A percentile compares a stretch with the other conserved stretches of the same genome.
Conservation (phyloP, 2,329 filamentous ascomycete genomes). For the Helotiales sp. region DNA sequence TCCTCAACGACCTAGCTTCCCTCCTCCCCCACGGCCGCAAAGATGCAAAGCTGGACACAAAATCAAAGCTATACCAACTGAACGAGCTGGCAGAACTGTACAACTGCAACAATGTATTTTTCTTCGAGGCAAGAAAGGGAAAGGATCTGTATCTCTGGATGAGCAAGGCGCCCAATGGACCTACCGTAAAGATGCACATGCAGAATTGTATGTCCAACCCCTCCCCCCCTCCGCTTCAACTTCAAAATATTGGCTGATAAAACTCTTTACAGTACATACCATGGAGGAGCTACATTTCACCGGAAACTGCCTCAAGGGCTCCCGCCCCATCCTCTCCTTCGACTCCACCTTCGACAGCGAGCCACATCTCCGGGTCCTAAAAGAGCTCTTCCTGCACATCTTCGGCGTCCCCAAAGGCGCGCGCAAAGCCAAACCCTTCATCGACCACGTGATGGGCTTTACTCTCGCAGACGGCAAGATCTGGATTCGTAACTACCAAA, state of each 20-base stretch:
- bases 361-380: slow-evolving; percentile 80
- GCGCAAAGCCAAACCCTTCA: slow-evolving; percentile 90
- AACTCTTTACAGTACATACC: slow-evolving; percentile 73
- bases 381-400: slow-evolving; percentile 86
- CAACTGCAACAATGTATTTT: slow-evolving; percentile 93
- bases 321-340: slow-evolving; percentile 88
- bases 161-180: slow-evolving; percentile 76
- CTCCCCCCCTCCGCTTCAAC: neutral
- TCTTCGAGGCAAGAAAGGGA: slow-evolving; percentile 93
- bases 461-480: slow-evolving; percentile 91
- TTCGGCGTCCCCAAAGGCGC: slow-evolving; percentile 92
- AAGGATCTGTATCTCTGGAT: slow-evolving; percentile 96
- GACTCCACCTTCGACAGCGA: slow-evolving; percentile 83
- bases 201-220: slow-evolving; percentile 65
- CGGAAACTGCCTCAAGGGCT: slow-evolving; percentile 95
- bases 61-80: slow-evolving; percentile 82
- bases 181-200: slow-evolving; percentile 70
- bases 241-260: slow-evolving; percentile 18
- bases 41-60: slow-evolving; percentile 96
- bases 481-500: slow-evolving; percentile 95
- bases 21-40: slow-evolving; percentile 92
- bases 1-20: slow-evolving; percentile 85
- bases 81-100: slow-evolving; percentile 78
- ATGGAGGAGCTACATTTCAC: slow-evolving; percentile 98
- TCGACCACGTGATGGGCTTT: slow-evolving; percentile 94